Base-by-base conservation (phyloP, 768 basidiomycete species). In the Macrolepiota albuminosa region DNA sequence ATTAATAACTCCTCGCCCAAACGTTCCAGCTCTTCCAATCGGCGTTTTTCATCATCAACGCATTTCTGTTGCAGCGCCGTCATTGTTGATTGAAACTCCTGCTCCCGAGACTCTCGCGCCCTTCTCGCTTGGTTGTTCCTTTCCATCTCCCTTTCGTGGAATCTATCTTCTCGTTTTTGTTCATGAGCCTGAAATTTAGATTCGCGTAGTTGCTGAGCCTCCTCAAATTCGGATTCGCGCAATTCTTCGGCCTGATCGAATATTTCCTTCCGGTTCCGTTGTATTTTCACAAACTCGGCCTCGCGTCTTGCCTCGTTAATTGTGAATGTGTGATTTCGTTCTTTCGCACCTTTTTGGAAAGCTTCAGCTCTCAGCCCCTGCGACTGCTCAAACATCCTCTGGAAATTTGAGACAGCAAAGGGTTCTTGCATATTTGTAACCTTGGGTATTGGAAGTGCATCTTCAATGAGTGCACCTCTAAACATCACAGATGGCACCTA, bases 251-350 rank as follows among this genome's bases (percentile, higher is more conserved):
- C 52, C 9, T 58, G 8, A 2, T 51, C 33, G 24, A 54, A 62
- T 16, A 11, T 2, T 6, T 9, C 40, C 24, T 58, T 58, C 31
- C 57, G 37, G 7, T 37, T 46, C 10, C 47, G 52, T 21, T 61
- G 61, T 18, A 21, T 34, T 14, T 53, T 54, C 21, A 33, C 26
- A 18, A 61, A 58, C 7, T 50, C 26, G 18, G 21, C n/a, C n/a
- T 43, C 16, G 16, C 61, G 61, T 18, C 42, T 54, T 18, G n/a
- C 46, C n/a, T 61, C 56, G 43, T 50, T 61, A 14, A 49, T 40
- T 31, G 39, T 58, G 56, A 58, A 58, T 4, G 42, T 48, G 21
- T 36, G 11, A 10, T 46, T n/a, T 26, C 61, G 50, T 3, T 40
- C 29, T 24, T 26, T 56, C 10, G 33, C 40, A 31, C 29, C 46